These are phyloP conservation scores for Aspergillus sclerotioniger DNA, from an alignment of 495 filamentous ascomycete genomes.

Conservation along the genomic window DNA sequence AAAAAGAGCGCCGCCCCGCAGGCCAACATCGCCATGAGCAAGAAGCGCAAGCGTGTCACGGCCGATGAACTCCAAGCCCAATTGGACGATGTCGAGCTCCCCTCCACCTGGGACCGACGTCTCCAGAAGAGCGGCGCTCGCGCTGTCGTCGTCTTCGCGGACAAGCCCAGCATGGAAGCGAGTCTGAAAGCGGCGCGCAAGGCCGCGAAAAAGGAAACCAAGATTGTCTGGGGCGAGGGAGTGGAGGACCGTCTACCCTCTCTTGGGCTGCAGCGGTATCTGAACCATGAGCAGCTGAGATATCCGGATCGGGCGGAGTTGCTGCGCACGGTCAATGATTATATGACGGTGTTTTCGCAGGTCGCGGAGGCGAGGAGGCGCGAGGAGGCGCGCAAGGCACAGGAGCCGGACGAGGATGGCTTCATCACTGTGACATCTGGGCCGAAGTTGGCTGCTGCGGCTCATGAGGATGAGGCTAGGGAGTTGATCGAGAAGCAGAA, in stretches of 20 bases:
- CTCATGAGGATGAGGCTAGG: conserved; percentile 70
- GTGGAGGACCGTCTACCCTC: conserved; percentile 50
- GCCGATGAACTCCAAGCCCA: conserved; percentile 50
- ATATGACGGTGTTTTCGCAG: conserved; percentile 69
- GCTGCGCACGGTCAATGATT: conserved; percentile 72
- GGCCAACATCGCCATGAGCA: conserved; percentile 34
- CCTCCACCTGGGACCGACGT: conserved; percentile 72
- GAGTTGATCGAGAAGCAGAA: conserved; percentile 70
- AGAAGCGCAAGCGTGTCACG: conserved; percentile 66
- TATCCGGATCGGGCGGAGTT: conserved; percentile 66
- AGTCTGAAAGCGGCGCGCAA: conserved; percentile 72
- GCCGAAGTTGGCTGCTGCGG: conserved; percentile 65
- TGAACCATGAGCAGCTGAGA: conserved; percentile 56
- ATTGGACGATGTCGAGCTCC: conserved; percentile 53
- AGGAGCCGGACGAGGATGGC: conserved; percentile 88
- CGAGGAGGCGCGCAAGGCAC: conserved; percentile 59
- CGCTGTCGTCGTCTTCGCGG: conserved; percentile 79
- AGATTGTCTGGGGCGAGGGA: conserved; percentile 62
- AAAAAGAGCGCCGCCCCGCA: conserved; percentile 32
- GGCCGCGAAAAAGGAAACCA: conserved; percentile 49
- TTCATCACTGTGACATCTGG: conserved; percentile 90
- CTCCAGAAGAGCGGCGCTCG: conserved; percentile 70
- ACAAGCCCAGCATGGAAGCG: conserved; percentile 67
- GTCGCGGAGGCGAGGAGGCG: conserved; percentile 65
- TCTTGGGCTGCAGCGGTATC: conserved; percentile 63